A percentile compares a stretch with the other conserved stretches of the same genome.
These are phyloP conservation scores for Naganishia antarctica DNA, from an alignment of 768 basidiomycete genomes.

Conservation along the genomic window DNA sequence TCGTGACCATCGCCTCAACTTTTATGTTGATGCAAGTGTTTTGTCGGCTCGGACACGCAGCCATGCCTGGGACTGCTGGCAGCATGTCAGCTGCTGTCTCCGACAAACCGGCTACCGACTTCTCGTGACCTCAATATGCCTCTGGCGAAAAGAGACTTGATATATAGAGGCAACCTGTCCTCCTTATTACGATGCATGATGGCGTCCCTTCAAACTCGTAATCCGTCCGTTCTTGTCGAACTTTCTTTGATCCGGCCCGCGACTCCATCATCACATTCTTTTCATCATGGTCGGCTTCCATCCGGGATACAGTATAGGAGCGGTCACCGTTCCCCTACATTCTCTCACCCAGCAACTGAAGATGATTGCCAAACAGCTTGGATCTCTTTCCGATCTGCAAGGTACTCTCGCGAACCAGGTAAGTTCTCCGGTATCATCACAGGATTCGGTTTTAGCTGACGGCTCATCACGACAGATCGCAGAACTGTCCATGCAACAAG, in stretches of 20 bases:
- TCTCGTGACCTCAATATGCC: too few relatives aligned
- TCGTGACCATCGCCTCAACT: background rate
- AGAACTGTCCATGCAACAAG: slow-evolving; percentile 6
- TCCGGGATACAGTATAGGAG: slow-evolving; percentile 20
- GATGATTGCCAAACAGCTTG: slow-evolving; percentile 9
- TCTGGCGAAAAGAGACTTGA: background rate
- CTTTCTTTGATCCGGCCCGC: too few relatives aligned
- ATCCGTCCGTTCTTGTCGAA: too few relatives aligned
- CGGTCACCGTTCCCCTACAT: background rate
- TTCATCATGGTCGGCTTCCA: slow-evolving; percentile 14
- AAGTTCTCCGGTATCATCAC: background rate
- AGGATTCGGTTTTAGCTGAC: background rate
- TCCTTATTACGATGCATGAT: too few relatives aligned
- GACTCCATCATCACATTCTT: background rate
- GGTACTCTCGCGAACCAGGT: slow-evolving; percentile 2
- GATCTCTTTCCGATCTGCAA: background rate
- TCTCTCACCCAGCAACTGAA: slow-evolving; percentile 8
- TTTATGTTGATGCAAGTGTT: background rate
- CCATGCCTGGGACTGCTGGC: background rate
- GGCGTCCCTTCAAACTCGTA: too few relatives aligned
- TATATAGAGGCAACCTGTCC: background rate
- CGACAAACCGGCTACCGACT: too few relatives aligned
- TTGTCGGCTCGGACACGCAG: too few relatives aligned
- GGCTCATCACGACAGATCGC: background rate
- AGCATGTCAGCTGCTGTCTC: background rate